These are phyloP conservation scores for Fagopyrum esculentum DNA, from an alignment of 148 eudicot genomes.

Conservation along the genomic window DNA sequence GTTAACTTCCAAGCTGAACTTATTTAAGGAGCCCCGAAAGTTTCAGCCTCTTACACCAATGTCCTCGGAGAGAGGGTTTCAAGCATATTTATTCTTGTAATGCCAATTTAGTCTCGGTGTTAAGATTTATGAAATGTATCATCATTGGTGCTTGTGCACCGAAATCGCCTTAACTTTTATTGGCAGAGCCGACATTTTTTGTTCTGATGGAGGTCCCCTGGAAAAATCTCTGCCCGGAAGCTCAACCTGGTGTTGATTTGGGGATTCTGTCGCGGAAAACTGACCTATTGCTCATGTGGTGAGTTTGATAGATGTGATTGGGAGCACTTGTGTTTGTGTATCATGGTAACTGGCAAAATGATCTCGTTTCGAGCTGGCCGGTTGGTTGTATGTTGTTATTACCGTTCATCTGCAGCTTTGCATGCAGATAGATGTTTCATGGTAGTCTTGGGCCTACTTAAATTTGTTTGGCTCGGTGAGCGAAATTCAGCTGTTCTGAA, in stretches of 20 bases:
- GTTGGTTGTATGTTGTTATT: too few relatives aligned
- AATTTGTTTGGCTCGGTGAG: too few relatives aligned
- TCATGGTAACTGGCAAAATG: not conserved
- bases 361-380: too few relatives aligned
- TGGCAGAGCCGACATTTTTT: not conserved
- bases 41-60: not conserved
- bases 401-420: too few relatives aligned
- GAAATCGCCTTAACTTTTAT: not conserved
- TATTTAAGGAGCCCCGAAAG: not conserved
- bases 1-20: not conserved
- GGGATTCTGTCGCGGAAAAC: too few relatives aligned
- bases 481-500: too few relatives aligned
- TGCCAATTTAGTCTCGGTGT: not conserved
- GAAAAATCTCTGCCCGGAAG: not conserved
- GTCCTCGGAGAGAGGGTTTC: not conserved
- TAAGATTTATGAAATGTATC: slow-evolving; percentile 4
- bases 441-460: too few relatives aligned
- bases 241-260: not conserved
- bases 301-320: slow-evolving; percentile 3
- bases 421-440: too few relatives aligned
- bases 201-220: not conserved
- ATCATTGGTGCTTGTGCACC: not conserved
- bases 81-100: not conserved
- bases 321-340: not conserved
- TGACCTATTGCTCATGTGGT: not conserved